Conservation (phyloP, 2,329 filamentous ascomycete genomes). For the Sphaerostilbella broomeana region DNA sequence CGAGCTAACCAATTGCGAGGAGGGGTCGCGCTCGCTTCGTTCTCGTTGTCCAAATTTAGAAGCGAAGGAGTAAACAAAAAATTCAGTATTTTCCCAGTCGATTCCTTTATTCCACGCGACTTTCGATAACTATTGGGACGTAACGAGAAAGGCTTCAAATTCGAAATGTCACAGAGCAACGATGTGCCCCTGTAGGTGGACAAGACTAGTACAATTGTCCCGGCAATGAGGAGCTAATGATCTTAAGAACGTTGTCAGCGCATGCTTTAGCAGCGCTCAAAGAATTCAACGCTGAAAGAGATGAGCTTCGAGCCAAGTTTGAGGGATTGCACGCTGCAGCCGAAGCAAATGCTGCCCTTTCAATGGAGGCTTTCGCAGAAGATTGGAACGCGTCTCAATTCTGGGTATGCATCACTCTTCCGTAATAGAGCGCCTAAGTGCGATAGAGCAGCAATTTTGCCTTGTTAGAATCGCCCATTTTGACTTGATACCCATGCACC, state of each 20-base stretch:
- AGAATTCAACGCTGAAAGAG: slow-evolving; percentile 67
- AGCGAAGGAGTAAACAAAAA: too few species aligned
- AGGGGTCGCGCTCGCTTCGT: too few species aligned
- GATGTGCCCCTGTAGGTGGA: slow-evolving; percentile 43
- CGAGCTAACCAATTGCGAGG: too few species aligned
- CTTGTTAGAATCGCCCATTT: too few species aligned
- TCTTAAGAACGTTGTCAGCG: slow-evolving; percentile 49
- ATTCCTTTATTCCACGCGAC: too few species aligned
- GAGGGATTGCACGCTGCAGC: slow-evolving; percentile 58
- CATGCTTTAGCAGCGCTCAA: slow-evolving; percentile 62
- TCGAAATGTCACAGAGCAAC: slow-evolving; percentile 31
- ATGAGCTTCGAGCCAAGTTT: slow-evolving; percentile 59
- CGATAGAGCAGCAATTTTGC: not conserved
- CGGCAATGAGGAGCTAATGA: not conserved
- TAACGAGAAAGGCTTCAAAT: too few species aligned
- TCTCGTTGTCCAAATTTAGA: too few species aligned
- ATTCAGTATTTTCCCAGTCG: too few species aligned
- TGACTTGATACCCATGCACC: not conserved
- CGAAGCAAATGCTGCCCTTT: slow-evolving; percentile 43
- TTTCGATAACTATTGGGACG: too few species aligned
- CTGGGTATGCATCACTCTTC: slow-evolving; percentile 50
- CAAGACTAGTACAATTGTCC: not conserved
- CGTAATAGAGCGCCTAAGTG: not conserved
- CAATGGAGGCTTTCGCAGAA: slow-evolving; percentile 68
- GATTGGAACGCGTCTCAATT: slow-evolving; percentile 83